Percentiles rank a stretch among this genome's conserved stretches.
Evolutionary conservation across 441 rosid species (phyloP).

Genomic region (Pelargonium cotyledonis): DNA sequence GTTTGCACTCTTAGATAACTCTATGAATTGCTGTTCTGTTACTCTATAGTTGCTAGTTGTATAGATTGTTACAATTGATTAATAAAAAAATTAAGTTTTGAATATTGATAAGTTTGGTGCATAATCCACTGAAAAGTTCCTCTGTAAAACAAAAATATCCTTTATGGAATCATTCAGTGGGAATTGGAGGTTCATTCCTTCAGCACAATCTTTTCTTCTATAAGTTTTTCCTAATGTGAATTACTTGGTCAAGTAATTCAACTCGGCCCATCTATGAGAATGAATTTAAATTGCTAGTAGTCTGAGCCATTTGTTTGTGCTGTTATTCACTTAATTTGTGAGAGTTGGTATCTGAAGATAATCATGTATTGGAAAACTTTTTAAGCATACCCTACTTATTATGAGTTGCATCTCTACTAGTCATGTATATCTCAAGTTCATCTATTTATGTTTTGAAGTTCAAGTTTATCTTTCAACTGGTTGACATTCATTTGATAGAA

Average conservation of each 20-base stretch:
- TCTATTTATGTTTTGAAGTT: not conserved
- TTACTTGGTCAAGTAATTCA: not conserved
- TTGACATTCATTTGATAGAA: not conserved
- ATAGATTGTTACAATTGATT: not conserved
- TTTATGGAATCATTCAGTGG: not conserved
- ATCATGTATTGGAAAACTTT: not conserved
- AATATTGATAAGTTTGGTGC: not conserved
- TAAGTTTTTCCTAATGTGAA: not conserved
- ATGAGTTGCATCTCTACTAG: constrained; percentile 2
- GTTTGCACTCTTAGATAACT: not conserved
- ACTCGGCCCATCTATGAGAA: not conserved
- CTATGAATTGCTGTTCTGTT: not conserved
- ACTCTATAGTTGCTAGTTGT: not conserved
- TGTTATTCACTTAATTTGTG: not conserved
- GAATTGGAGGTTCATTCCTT: not conserved
- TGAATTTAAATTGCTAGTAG: not conserved
- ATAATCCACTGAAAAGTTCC: not conserved
- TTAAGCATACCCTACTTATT: not conserved
- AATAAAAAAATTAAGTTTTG: not conserved
- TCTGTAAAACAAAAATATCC: not conserved
- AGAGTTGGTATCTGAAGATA: not conserved
- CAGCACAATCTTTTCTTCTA: not conserved
- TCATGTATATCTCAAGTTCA: not conserved
- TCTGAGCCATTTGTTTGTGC: not conserved
- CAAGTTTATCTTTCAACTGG: not conserved